A percentile compares a stretch with the other conserved stretches of the same genome.
Evolutionary conservation across 345 rosid species (phyloP).

Genomic region (Litchi chinensis): DNA sequence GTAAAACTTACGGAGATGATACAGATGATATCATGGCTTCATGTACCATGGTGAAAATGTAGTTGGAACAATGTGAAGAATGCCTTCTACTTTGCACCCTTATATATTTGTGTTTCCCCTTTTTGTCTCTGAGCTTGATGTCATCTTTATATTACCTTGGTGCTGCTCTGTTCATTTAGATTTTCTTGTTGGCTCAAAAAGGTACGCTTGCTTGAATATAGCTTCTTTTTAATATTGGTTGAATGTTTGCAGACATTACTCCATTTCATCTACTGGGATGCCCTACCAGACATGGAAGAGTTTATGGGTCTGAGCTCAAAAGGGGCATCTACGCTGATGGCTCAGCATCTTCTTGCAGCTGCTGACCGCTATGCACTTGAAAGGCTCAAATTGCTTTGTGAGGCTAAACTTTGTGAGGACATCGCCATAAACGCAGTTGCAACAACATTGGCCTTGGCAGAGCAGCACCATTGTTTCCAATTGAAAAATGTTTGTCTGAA

Average conservation of each 20-base stretch:
- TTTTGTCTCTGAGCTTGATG: not conserved
- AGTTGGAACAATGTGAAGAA: constrained; percentile 16
- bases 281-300: constrained; percentile 68
- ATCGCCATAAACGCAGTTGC: constrained; percentile 77
- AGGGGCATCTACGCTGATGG: constrained; percentile 68
- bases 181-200: not conserved
- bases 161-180: not conserved
- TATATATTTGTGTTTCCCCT: not conserved
- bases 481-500: constrained; percentile 74
- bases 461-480: constrained; percentile 78
- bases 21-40: constrained; percentile 14
- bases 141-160: not conserved
- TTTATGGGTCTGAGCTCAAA: constrained; percentile 58
- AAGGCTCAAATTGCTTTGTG: constrained; percentile 71
- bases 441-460: constrained; percentile 77
- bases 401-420: constrained; percentile 67
- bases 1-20: constrained; percentile 12
- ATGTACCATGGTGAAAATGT: constrained; percentile 11
- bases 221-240: constrained; percentile 21
- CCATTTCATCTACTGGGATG: constrained; percentile 82
- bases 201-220: not conserved
- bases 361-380: constrained; percentile 80
- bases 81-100: not conserved
- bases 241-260: constrained; percentile 60
- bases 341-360: constrained; percentile 83